phyloP scores from a whole-genome alignment of 306 rosid species.

The Argentina anserina region DNA sequence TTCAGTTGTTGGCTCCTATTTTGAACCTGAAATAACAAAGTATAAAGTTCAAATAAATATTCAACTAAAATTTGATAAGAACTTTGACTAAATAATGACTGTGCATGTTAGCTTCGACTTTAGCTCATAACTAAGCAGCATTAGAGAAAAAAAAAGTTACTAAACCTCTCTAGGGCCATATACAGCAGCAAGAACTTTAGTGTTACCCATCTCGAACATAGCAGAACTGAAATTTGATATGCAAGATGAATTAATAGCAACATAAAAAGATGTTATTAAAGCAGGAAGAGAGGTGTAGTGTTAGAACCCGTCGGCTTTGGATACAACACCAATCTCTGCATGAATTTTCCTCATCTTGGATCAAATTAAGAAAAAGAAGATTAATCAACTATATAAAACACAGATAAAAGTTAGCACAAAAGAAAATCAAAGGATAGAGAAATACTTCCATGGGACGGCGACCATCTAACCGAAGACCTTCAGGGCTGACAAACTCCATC shows the following conservation, averaged over 20 bases:
- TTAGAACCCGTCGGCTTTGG: background rate
- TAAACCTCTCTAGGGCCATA: slow-evolving; percentile 90
- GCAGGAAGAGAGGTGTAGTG: background rate
- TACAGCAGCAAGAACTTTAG: slow-evolving; percentile 90
- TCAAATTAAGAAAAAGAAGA: background rate
- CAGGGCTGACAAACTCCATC: slow-evolving; percentile 89
- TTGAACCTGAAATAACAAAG: slow-evolving; percentile 58
- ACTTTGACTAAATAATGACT: background rate
- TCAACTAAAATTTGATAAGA: background rate
- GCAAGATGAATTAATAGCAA: background rate
- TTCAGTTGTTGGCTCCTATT: slow-evolving; percentile 67
- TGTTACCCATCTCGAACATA: slow-evolving; percentile 88
- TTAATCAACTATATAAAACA: background rate
- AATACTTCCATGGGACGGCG: slow-evolving; percentile 59
- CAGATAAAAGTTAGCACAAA: background rate
- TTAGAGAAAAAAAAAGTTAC: background rate
- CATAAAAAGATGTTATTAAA: background rate
- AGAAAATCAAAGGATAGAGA: slow-evolving; percentile 6
- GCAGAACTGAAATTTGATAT: slow-evolving; percentile 57
- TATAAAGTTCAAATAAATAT: background rate
- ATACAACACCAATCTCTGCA: background rate
- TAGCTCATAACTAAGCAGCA: background rate
- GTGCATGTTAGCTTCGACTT: background rate
- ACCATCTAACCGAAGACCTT: slow-evolving; percentile 93
- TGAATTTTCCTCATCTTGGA: background rate